Evolutionary conservation across 2,329 filamentous ascomycete species (phyloP).

Genomic region (Botrytis hyacinthi): DNA sequence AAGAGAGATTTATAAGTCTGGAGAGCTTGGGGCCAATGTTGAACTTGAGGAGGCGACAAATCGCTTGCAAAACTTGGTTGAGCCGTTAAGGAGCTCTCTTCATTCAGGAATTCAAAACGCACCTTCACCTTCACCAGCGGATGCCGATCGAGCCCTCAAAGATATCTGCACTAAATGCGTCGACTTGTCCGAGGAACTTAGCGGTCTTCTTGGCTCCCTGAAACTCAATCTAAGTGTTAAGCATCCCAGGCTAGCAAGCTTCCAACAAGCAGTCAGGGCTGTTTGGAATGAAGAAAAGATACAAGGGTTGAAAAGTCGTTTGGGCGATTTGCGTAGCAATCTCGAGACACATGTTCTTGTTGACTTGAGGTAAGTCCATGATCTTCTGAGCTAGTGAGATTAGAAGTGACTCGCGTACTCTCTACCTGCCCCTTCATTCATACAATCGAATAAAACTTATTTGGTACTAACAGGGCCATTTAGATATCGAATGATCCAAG

Average conservation of each 20-base stretch:
- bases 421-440: neutral
- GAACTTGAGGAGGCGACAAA: neutral
- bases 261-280: neutral
- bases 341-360: slow-evolving; percentile 4
- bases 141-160: neutral
- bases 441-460: neutral
- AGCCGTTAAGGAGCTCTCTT: neutral
- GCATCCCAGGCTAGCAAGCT: neutral
- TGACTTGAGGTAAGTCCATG: neutral
- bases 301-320: neutral
- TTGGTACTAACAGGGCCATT: neutral
- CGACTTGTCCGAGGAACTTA: neutral
- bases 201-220: neutral
- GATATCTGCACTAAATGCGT: neutral
- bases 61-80: neutral
- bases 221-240: neutral
- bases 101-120: too few species aligned
- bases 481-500: neutral
- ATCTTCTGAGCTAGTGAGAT: neutral
- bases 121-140: neutral
- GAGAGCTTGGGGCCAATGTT: neutral
- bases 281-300: neutral
- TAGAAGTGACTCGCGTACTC: neutral
- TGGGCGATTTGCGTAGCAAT: neutral
- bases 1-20: neutral